phyloP scores from a whole-genome alignment of 1,284 basidiomycete species.

The Naganishia sp. region DNA sequence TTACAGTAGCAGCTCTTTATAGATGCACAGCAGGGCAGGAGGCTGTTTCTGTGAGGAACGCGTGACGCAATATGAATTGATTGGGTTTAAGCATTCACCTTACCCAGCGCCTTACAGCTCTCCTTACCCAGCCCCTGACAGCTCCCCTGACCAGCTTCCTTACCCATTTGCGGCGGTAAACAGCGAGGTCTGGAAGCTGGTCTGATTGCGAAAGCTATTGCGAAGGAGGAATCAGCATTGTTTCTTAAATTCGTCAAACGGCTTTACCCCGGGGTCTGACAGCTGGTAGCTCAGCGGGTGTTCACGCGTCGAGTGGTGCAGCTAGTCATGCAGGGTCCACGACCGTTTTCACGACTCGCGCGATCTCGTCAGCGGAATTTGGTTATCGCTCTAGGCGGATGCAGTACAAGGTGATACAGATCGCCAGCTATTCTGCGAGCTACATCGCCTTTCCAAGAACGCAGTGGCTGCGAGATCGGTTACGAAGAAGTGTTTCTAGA shows the following conservation, averaged over 20 bases:
- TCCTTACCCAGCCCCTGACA: no score
- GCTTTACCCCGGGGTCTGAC: conserved; percentile 3
- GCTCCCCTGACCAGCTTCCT: no score
- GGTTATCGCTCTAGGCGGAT: not conserved
- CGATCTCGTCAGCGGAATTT: conserved; percentile 3
- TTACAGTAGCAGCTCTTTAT: no score
- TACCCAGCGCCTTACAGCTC: not conserved
- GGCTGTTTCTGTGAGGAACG: no score
- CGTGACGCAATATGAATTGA: not conserved
- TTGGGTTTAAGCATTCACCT: conserved; percentile 13
- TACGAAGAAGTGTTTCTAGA: conserved; percentile 15
- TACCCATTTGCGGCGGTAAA: conserved; percentile 16
- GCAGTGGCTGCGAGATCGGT: conserved; percentile 28
- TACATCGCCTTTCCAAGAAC: conserved; percentile 4
- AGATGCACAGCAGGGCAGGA: no score
- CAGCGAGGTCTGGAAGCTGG: not conserved
- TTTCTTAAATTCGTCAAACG: conserved; percentile 6
- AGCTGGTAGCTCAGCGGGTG: not conserved
- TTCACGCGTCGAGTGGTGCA: not conserved
- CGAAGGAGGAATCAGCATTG: conserved; percentile 11
- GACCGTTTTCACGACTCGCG: not conserved
- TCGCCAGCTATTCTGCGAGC: not conserved
- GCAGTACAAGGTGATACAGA: not conserved
- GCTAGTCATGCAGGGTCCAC: not conserved
- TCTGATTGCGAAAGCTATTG: no score